Base-by-base conservation (phyloP, 176 grass and related monocot species). In the Aegilops longissima region DNA sequence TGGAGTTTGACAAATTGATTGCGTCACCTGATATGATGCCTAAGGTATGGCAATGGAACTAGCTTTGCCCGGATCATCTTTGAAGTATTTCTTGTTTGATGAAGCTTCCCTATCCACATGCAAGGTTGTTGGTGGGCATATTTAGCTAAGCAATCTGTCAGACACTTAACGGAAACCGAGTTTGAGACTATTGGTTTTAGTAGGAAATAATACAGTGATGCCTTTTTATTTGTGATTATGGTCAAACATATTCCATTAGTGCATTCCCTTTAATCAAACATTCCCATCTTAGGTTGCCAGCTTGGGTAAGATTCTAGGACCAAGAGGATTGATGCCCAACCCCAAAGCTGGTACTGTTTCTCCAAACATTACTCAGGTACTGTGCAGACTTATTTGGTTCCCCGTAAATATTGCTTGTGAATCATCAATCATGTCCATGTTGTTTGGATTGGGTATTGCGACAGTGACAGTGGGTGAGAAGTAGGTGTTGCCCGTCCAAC, bases 1-100 rank as follows among this genome's bases (percentile, higher is more conserved):
- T 99, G 97, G 92, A 93, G 13, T 99, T 99, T 39, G 97, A 93
- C 83, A 99, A 97, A 84, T 94, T 99, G 89, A 99, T 99, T 90
- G 94, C 97, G 66, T 88, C 94, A 76, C 97, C 97, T 86, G 97
- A 99, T 91, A 99, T 99, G 94, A 99, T 99, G 97, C 97, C 97
- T 61, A 99, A 99, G 97, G 94, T 94, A 82, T 73, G 76, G 36
- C 62, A 69, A 14, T 77, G 56, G 56, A 66, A 91, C 85, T 83
- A 82, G 27, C 23, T 52, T 3, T 82, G 34, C 71, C 5, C 71
- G 44, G 73, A 8, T 84, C 69, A 87, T 65, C 33, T 29, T 79
- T 73, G 39, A 90, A 79, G 47, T 36, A 21, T 36, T 75, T 83
- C 21, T 45, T 78, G 23, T 85, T 58, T 86, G 29, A 18, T 66